phyloP scores from a whole-genome alignment of 2,329 filamentous ascomycete species.

The Aspergillus sp. region DNA sequence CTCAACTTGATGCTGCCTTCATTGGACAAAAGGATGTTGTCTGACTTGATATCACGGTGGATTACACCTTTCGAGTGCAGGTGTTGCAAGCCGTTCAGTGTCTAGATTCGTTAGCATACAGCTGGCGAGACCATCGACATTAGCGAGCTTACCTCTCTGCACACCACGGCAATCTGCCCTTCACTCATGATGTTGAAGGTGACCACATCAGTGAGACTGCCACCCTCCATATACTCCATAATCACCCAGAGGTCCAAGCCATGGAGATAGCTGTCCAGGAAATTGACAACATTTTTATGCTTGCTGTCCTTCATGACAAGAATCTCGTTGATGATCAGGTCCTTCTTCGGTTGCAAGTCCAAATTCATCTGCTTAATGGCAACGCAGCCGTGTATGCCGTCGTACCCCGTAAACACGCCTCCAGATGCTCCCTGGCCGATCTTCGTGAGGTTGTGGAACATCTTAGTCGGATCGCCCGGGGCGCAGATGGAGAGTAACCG shows the following conservation, averaged over 20 bases:
- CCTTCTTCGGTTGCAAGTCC: conserved; percentile 97
- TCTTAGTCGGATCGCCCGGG: conserved; percentile 75
- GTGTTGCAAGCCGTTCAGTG: conserved; percentile 82
- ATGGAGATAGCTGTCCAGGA: conserved; percentile 92
- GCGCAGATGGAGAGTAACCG: conserved; percentile 84
- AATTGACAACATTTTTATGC: conserved; percentile 98
- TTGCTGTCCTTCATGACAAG: conserved; percentile 98
- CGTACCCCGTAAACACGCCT: conserved; percentile 86
- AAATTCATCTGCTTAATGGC: conserved; percentile 99
- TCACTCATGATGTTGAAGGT: conserved; percentile 99
- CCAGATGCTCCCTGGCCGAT: conserved; percentile 97
- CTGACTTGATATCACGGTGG: conserved; percentile 97
- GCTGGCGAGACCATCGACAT: neutral
- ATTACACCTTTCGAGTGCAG: conserved; percentile 97
- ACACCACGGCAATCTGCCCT: conserved; percentile 91
- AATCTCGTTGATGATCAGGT: conserved; percentile 98
- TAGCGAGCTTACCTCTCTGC: conserved; percentile 57
- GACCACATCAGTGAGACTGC: conserved; percentile 93
- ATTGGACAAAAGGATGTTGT: conserved; percentile 89
- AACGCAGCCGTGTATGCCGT: conserved; percentile 77
- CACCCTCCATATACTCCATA: conserved; percentile 99
- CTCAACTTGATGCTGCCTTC: conserved; percentile 97
- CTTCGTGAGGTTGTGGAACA: conserved; percentile 82
- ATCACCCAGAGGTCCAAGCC: conserved; percentile 93
- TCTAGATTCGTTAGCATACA: conserved; percentile 37